Conservation (phyloP, 2,329 filamentous ascomycete species). For the Neopestalotiopsis clavispora region DNA sequence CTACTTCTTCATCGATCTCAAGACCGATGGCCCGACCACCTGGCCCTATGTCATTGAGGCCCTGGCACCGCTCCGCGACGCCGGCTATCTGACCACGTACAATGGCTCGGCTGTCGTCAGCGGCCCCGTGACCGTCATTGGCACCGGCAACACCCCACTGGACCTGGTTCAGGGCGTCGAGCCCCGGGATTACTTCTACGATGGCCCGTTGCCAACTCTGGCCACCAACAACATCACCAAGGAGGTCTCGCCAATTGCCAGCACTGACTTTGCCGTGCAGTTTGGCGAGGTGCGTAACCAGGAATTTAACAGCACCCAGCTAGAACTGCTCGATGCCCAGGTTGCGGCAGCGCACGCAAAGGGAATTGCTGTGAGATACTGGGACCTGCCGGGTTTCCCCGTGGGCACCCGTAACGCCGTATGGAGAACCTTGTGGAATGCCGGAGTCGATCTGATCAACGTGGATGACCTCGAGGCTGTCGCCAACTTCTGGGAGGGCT, state of each 20-base stretch:
- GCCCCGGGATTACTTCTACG: conserved; percentile 66
- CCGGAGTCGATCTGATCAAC: conserved; percentile 66
- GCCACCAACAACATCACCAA: conserved; percentile 29
- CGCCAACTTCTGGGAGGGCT: conserved; percentile 31
- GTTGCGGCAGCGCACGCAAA: conserved; percentile 56
- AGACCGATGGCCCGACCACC: conserved; percentile 55
- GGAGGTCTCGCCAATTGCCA: conserved; percentile 32
- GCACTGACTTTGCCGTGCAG: conserved; percentile 41
- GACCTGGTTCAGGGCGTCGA: conserved; percentile 52
- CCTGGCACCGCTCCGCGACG: conserved; percentile 59
- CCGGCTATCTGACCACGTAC: conserved; percentile 57
- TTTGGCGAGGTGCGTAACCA: conserved; percentile 39
- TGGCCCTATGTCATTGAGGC: conserved; percentile 57
- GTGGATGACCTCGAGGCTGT: conserved; percentile 65
- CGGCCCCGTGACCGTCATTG: conserved; percentile 68
- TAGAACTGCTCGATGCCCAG: conserved; percentile 55
- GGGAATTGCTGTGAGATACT: conserved; percentile 66
- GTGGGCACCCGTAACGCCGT: conserved; percentile 61
- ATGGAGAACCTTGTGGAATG: conserved; percentile 61
- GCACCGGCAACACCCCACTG: conserved; percentile 66
- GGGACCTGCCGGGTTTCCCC: conserved; percentile 66
- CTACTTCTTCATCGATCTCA: conserved; percentile 70
- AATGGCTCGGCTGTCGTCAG: conserved; percentile 51
- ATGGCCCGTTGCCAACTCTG: conserved; percentile 39
- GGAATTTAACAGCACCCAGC: conserved; percentile 51